Evolutionary conservation across 1,139 yeast species (phyloP).

Genomic region (Meyerozyma smithsonii): DNA sequence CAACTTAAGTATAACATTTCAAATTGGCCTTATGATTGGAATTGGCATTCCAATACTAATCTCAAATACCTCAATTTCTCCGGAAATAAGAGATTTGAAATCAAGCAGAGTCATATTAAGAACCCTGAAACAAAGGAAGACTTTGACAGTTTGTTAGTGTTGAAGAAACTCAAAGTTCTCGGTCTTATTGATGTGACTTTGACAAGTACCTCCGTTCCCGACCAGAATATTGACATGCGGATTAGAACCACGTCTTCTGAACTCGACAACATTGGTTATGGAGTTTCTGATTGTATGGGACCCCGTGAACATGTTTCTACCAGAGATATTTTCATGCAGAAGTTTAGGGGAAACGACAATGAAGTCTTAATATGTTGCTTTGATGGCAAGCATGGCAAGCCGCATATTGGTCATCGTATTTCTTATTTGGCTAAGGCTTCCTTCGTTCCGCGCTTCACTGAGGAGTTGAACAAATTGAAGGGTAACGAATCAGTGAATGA

Average conservation of each 20-base stretch:
- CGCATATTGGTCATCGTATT: slow-evolving; percentile 60
- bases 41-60: slow-evolving; percentile 84
- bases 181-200: slow-evolving; percentile 95
- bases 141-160: slow-evolving; percentile 71
- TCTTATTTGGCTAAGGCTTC: slow-evolving; percentile 72
- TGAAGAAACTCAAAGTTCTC: slow-evolving; percentile 66
- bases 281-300: slow-evolving; percentile 88
- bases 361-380: slow-evolving; percentile 74
- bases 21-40: slow-evolving; percentile 96
- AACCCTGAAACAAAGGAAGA: slow-evolving; percentile 47
- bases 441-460: slow-evolving; percentile 58
- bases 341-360: slow-evolving; percentile 76
- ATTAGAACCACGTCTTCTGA: slow-evolving; percentile 91
- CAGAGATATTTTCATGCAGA: slow-evolving; percentile 82
- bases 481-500: slow-evolving; percentile 44
- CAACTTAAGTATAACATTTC: slow-evolving; percentile 86
- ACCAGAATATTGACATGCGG: slow-evolving; percentile 77
- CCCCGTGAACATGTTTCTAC: slow-evolving; percentile 61
- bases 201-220: slow-evolving; percentile 81
- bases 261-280: slow-evolving; percentile 73
- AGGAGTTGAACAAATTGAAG: slow-evolving; percentile 53
- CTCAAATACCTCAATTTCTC: slow-evolving; percentile 82
- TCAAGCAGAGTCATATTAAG: slow-evolving; percentile 54
- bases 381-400: slow-evolving; percentile 70
- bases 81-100: slow-evolving; percentile 88